Conservation (phyloP, 306 rosid species). For the Prunus fruticosa region DNA sequence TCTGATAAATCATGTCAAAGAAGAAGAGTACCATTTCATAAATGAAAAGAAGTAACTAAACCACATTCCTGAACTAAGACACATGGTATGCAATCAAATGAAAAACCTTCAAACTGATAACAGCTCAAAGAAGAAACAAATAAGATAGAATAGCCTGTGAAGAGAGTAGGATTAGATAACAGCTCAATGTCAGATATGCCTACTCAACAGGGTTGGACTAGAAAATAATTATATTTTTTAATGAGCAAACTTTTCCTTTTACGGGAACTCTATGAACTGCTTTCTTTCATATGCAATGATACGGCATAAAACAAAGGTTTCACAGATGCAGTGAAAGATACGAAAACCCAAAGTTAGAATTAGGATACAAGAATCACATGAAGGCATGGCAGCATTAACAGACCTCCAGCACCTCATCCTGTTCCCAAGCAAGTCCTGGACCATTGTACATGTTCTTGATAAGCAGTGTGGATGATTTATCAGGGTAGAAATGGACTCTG, state of each 20-base stretch:
- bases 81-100: conserved; percentile 20
- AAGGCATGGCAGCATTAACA: conserved; percentile 64
- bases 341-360: conserved; percentile 18
- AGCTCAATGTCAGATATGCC: neutral
- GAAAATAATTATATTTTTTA: neutral
- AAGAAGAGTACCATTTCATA: conserved; percentile 26
- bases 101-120: conserved; percentile 8
- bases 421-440: conserved; percentile 98
- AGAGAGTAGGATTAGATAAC: no score
- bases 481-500: conserved; percentile 89
- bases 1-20: conserved; percentile 50
- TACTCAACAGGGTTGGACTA: neutral
- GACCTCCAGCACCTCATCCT: conserved; percentile 99
- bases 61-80: conserved; percentile 10
- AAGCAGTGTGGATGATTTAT: conserved; percentile 72
- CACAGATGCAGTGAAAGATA: neutral
- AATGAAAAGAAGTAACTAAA: conserved; percentile 15
- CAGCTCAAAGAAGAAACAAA: neutral
- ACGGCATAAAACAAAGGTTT: neutral
- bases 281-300: conserved; percentile 1
- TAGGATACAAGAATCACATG: conserved; percentile 72
- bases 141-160: neutral
- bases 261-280: neutral
- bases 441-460: conserved; percentile 88
- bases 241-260: neutral